phyloP scores from a whole-genome alignment of 2,329 filamentous ascomycete species.

The Endocalyx cinctus region DNA sequence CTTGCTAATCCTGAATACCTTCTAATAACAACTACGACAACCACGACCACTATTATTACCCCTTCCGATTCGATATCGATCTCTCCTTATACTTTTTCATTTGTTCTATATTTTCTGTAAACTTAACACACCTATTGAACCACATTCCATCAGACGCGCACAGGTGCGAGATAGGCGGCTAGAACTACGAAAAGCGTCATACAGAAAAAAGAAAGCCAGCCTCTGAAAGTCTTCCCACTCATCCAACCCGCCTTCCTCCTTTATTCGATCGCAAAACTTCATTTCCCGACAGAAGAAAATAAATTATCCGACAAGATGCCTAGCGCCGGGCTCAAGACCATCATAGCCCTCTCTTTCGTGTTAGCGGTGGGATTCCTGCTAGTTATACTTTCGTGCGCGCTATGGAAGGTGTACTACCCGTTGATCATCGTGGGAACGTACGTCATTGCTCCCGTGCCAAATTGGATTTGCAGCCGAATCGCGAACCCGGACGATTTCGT shows the following conservation, averaged over 20 bases:
- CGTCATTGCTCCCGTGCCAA: conserved; percentile 86
- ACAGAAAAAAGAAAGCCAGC: no score
- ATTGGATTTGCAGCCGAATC: conserved; percentile 90
- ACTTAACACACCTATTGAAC: no score
- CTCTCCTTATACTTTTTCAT: no score
- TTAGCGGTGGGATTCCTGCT: conserved; percentile 98
- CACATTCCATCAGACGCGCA: no score
- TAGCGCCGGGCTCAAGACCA: conserved; percentile 94
- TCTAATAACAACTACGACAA: not conserved
- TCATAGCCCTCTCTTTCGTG: conserved; percentile 98
- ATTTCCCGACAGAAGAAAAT: no score
- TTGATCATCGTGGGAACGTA: conserved; percentile 95
- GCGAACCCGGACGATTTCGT: conserved; percentile 95
- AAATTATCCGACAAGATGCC: conserved; percentile 42
- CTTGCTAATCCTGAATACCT: no score
- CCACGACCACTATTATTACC: not conserved
- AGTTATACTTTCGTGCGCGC: conserved; percentile 93
- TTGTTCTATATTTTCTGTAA: no score
- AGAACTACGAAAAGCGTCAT: no score
- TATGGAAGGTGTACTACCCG: conserved; percentile 92
- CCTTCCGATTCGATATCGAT: not conserved
- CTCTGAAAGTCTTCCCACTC: no score
- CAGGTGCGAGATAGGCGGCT: no score
- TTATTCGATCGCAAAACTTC: no score
- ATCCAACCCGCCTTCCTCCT: no score